phyloP scores from a whole-genome alignment of 164 flowering plant species.

The Taxillus chinensis region DNA sequence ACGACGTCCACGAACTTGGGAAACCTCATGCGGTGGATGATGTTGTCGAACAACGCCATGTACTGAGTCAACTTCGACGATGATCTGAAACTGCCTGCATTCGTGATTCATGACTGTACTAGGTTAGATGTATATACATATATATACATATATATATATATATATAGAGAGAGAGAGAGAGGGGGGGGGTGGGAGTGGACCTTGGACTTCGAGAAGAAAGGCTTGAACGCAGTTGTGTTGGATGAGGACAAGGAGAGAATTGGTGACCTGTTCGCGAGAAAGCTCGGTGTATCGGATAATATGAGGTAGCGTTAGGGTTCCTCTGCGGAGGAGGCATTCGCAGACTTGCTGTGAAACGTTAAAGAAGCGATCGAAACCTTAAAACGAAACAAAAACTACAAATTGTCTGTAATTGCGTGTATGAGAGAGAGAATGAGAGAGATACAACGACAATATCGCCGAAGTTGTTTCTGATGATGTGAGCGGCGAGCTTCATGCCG shows the following conservation, averaged over 20 bases:
- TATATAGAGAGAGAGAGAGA: neutral
- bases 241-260: slow-evolving; percentile 64
- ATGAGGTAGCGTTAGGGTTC: slow-evolving; percentile 34
- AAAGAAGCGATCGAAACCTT: neutral
- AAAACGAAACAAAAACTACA: neutral
- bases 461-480: slow-evolving; percentile 54
- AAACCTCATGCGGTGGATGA: slow-evolving; percentile 69
- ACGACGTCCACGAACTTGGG: slow-evolving; percentile 61
- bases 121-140: neutral
- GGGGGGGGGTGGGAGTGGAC: slow-evolving; percentile 13
- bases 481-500: slow-evolving; percentile 60
- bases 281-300: slow-evolving; percentile 43
- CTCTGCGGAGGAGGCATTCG: slow-evolving; percentile 63
- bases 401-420: neutral
- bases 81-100: slow-evolving; percentile 34
- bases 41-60: slow-evolving; percentile 51
- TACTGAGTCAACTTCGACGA: slow-evolving; percentile 39
- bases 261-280: slow-evolving; percentile 30
- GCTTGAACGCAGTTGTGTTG: slow-evolving; percentile 96
- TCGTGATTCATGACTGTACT: neutral
- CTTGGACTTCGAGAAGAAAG: slow-evolving; percentile 32
- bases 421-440: neutral
- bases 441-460: slow-evolving; percentile 67
- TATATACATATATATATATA: neutral
- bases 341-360: slow-evolving; percentile 61